These are phyloP conservation scores for Westerdykella sp. DNA, from an alignment of 2,329 filamentous ascomycete genomes.

Conservation along the genomic window DNA sequence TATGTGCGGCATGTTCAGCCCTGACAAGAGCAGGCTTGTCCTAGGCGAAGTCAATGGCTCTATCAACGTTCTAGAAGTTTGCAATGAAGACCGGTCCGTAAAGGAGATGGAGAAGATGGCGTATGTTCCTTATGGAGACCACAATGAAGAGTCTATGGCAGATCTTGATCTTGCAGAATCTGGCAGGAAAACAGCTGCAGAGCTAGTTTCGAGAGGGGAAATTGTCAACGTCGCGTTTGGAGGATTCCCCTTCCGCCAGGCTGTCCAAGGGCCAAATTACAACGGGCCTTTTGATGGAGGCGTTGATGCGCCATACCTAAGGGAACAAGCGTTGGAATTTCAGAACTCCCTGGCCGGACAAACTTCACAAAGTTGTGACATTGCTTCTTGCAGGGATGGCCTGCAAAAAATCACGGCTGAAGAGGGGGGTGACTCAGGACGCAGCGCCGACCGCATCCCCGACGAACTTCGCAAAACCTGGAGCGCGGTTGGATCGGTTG, in stretches of 20 bases:
- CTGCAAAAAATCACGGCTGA: slow-evolving; percentile 31
- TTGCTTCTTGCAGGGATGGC: slow-evolving; percentile 25
- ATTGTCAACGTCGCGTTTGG: slow-evolving; percentile 37
- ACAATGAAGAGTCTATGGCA: slow-evolving; percentile 1
- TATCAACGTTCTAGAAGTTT: slow-evolving; percentile 47
- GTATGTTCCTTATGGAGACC: slow-evolving; percentile 20
- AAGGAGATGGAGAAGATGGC: slow-evolving; percentile 26
- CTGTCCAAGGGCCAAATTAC: slow-evolving; percentile 42
- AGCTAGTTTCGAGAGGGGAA: slow-evolving; percentile 27
- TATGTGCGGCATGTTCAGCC: slow-evolving; percentile 53
- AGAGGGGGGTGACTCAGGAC: slow-evolving; percentile 36
- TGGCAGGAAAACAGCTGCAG: slow-evolving; percentile 18
- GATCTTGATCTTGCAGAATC: slow-evolving; percentile 11
- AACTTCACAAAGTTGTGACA: slow-evolving; percentile 17
- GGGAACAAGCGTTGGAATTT: slow-evolving; percentile 25
- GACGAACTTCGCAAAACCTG: slow-evolving; percentile 29
- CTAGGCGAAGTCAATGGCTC: slow-evolving; percentile 53
- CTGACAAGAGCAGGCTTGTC: slow-evolving; percentile 50
- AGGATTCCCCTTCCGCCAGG: slow-evolving; percentile 40
- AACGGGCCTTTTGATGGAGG: slow-evolving; percentile 32
- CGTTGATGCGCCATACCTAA: slow-evolving; percentile 20
- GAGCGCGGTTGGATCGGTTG: slow-evolving; percentile 8
- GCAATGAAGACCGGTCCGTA: slow-evolving; percentile 26
- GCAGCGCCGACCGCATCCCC: slow-evolving; percentile 40
- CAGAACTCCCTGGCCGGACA: slow-evolving; percentile 23